Evolutionary conservation across 805 yeast genomes (phyloP).

Genomic region (Spathaspora hagerdaliae): DNA sequence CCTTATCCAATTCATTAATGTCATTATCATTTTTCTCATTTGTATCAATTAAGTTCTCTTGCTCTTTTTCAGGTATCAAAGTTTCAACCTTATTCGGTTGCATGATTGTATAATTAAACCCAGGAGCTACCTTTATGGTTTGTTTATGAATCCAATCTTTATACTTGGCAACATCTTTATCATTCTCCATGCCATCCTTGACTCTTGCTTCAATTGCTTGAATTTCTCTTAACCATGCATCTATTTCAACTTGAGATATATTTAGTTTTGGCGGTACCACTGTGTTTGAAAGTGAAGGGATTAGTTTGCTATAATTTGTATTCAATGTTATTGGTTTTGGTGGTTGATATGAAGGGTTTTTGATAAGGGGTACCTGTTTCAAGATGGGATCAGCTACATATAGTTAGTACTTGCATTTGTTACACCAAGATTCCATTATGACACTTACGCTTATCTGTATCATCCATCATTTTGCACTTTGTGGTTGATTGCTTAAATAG

Average conservation of each 20-base stretch:
- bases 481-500: too few relatives aligned
- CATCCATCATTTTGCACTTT: constrained; percentile 12
- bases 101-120: constrained; percentile 31
- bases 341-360: constrained; percentile 48
- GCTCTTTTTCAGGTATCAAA: not conserved
- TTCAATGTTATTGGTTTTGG: constrained; percentile 56
- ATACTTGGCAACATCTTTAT: constrained; percentile 14
- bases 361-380: constrained; percentile 51
- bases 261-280: constrained; percentile 37
- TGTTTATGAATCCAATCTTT: constrained; percentile 27
- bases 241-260: constrained; percentile 20
- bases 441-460: constrained; percentile 20
- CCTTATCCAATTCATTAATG: constrained; percentile 23
- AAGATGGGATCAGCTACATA: constrained; percentile 43
- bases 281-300: constrained; percentile 28
- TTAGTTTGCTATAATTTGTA: constrained; percentile 39
- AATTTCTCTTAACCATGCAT: constrained; percentile 23
- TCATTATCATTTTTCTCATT: constrained; percentile 3
- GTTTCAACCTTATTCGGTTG: constrained; percentile 19
- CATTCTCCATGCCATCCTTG: not conserved
- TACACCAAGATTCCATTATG: not conserved
- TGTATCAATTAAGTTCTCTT: not conserved
- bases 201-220: constrained; percentile 10
- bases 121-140: constrained; percentile 38
- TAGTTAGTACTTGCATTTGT: too few relatives aligned